Conservation (phyloP, 2,329 filamentous ascomycete genomes). For the Arthrobotrys conoides region DNA sequence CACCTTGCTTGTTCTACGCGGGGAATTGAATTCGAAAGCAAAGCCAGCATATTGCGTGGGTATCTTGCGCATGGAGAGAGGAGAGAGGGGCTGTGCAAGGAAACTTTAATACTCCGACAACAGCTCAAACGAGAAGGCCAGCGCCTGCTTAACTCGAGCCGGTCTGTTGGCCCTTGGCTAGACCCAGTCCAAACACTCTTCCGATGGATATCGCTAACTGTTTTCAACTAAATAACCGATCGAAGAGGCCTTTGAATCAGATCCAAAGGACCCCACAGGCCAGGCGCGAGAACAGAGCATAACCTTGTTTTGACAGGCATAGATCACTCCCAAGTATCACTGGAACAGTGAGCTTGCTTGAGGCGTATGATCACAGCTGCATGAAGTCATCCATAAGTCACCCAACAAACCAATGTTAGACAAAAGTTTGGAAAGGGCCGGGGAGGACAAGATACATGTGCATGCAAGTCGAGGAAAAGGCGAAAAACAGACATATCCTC, state of each 20-base stretch:
- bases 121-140: constrained; percentile 27
- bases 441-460: constrained; percentile 5
- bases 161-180: constrained; percentile 1
- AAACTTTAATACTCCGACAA: constrained; percentile 40
- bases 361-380: constrained; percentile 49
- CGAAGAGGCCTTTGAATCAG: constrained; percentile 29
- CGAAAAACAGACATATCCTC: background rate
- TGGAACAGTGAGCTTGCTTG: constrained; percentile 23
- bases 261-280: constrained; percentile 25
- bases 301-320: constrained; percentile 26
- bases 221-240: constrained; percentile 61
- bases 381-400: constrained; percentile 29
- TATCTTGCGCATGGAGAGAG: constrained; percentile 34
- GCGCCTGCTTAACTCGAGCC: constrained; percentile 26
- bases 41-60: constrained; percentile 16
- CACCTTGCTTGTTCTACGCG: constrained; percentile 13
- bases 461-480: constrained; percentile 24
- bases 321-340: constrained; percentile 32
- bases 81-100: constrained; percentile 55
- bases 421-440: background rate
- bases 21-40: constrained; percentile 8
- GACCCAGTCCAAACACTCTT: constrained; percentile 37
- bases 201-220: constrained; percentile 49
- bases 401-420: constrained; percentile 12
- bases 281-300: constrained; percentile 9